Evolutionary conservation across 2,329 filamentous ascomycete genomes (phyloP).

Genomic region (Ambrosiella xylebori): DNA sequence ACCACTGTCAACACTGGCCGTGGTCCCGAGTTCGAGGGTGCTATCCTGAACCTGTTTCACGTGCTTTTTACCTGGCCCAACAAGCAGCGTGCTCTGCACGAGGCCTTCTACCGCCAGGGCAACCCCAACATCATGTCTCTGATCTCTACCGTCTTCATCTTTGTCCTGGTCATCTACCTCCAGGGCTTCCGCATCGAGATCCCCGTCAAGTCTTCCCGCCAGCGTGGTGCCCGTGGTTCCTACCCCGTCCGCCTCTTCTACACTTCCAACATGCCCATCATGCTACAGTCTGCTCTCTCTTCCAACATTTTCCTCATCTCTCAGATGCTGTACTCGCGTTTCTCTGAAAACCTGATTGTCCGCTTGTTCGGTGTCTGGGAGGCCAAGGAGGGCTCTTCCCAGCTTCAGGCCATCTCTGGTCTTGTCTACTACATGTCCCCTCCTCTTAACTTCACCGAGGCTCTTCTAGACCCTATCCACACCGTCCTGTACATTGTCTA

Average conservation of each 20-base stretch:
- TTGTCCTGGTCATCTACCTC: slow-evolving; percentile 96
- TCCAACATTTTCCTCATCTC: slow-evolving; percentile 99
- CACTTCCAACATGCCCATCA: slow-evolving; percentile 99
- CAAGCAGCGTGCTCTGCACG: slow-evolving; percentile 95
- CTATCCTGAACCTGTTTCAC: slow-evolving; percentile 95
- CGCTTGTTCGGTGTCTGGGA: slow-evolving; percentile 97
- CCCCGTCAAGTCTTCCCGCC: slow-evolving; percentile 96
- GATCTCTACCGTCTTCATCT: slow-evolving; percentile 78
- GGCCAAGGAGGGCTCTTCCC: slow-evolving; percentile 84
- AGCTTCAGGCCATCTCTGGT: slow-evolving; percentile 84
- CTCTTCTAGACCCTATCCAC: slow-evolving; percentile 90
- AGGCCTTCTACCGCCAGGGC: slow-evolving; percentile 99
- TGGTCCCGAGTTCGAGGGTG: slow-evolving; percentile 97
- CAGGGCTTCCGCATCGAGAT: slow-evolving; percentile 99
- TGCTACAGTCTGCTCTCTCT: slow-evolving; percentile 95
- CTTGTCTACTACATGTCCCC: slow-evolving; percentile 99
- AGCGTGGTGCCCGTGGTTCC: slow-evolving; percentile 94
- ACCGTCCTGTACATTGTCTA: slow-evolving; percentile 89
- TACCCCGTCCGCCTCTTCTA: slow-evolving; percentile 99
- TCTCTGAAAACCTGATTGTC: slow-evolving; percentile 96
- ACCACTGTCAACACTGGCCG: slow-evolving; percentile 98
- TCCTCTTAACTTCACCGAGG: slow-evolving; percentile 92
- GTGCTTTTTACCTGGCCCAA: slow-evolving; percentile 96
- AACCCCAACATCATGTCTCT: slow-evolving; percentile 99
- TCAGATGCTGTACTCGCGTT: slow-evolving; percentile 98